These are phyloP conservation scores for Pseudozyma sp. DNA, from an alignment of 1,284 basidiomycete species.

Conservation along the genomic window DNA sequence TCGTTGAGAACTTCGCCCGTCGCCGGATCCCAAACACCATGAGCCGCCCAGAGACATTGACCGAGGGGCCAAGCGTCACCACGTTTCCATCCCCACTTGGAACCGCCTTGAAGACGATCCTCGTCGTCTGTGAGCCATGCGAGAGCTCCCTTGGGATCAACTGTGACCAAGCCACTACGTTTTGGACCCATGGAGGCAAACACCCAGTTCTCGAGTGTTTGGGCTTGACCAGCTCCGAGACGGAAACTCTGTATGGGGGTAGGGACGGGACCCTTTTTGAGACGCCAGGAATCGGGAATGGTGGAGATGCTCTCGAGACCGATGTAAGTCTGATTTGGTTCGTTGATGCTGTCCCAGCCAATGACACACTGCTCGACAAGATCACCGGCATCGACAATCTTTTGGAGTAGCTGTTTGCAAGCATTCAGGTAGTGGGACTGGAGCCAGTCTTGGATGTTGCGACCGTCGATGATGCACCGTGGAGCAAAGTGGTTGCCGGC, in stretches of 20 bases:
- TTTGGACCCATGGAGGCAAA: constrained; percentile 85
- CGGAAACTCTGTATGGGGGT: constrained; percentile 85
- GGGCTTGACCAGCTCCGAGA: constrained; percentile 86
- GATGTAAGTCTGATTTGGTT: constrained; percentile 88
- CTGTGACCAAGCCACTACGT: constrained; percentile 77
- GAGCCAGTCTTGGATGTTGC: constrained; percentile 94
- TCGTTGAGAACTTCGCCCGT: constrained; percentile 78
- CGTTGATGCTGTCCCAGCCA: constrained; percentile 97
- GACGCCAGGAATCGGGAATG: constrained; percentile 66
- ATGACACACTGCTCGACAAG: constrained; percentile 87
- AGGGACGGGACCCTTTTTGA: constrained; percentile 86
- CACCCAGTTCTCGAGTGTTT: constrained; percentile 85
- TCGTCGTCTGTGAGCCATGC: constrained; percentile 61
- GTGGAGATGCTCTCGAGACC: constrained; percentile 75
- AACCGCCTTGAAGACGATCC: constrained; percentile 50
- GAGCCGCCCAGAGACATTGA: constrained; percentile 86
- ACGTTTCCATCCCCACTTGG: constrained; percentile 82
- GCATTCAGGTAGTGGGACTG: constrained; percentile 87
- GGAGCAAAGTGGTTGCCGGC: constrained; percentile 90
- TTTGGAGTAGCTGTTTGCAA: constrained; percentile 79
- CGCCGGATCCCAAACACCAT: constrained; percentile 87
- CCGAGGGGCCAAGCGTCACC: constrained; percentile 83
- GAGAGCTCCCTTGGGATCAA: constrained; percentile 81
- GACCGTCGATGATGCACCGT: constrained; percentile 87
- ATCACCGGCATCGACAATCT: constrained; percentile 78